phyloP scores from a whole-genome alignment of 2,329 filamentous ascomycete species.

The Xylariaceae sp. region DNA sequence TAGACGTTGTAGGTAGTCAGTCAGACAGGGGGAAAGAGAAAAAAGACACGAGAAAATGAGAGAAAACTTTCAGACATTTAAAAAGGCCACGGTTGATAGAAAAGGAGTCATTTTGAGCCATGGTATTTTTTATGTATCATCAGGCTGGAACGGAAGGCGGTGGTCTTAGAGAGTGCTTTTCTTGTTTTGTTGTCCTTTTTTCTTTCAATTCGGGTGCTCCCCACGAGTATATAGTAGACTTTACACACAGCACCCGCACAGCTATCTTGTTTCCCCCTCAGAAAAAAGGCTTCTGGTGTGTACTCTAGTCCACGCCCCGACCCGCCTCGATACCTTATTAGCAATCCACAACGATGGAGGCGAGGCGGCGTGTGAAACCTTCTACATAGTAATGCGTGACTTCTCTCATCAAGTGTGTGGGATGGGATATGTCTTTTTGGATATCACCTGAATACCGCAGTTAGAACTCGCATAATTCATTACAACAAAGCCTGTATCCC shows the following conservation, averaged over 20 bases:
- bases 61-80: neutral
- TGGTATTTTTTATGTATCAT: constrained; percentile 8
- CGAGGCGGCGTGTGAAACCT: constrained; percentile 11
- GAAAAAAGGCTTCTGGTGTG: constrained; percentile 5
- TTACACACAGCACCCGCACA: neutral
- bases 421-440: constrained; percentile 6
- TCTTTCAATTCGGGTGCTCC: neutral
- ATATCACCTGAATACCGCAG: constrained; percentile 12
- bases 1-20: neutral
- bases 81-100: neutral
- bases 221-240: constrained; percentile 10
- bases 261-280: neutral
- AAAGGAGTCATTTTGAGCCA: constrained; percentile 2
- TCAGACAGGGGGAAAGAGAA: neutral
- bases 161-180: constrained; percentile 13
- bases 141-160: neutral
- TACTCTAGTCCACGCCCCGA: constrained; percentile 8
- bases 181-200: neutral
- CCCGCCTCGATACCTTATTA: constrained; percentile 14
- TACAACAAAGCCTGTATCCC: constrained; percentile 21
- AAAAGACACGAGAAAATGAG: constrained; percentile 1
- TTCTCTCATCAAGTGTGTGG: constrained; percentile 7
- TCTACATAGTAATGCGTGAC: constrained; percentile 12
- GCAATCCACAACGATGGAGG: constrained; percentile 10
- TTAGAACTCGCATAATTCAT: constrained; percentile 20